Evolutionary conservation across 495 filamentous ascomycete species (phyloP).

Genomic region (Talaromyces borbonicus): DNA sequence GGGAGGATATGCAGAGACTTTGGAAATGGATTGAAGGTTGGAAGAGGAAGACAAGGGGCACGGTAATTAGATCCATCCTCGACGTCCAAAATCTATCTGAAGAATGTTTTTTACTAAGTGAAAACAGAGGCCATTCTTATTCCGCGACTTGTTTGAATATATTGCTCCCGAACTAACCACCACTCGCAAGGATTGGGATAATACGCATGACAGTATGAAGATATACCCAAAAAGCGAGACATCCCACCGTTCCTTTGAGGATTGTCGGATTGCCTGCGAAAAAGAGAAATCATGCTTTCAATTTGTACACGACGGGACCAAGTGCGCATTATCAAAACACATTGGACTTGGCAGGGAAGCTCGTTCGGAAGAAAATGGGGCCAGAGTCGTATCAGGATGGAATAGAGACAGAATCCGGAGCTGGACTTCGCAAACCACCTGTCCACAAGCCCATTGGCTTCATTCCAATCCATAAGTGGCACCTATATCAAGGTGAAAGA

Average conservation of each 20-base stretch:
- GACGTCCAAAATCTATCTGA: not conserved
- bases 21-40: slow-evolving; percentile 1
- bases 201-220: slow-evolving; percentile 3
- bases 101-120: too few species aligned
- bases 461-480: slow-evolving; percentile 7
- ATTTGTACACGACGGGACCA: slow-evolving; percentile 1
- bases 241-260: not conserved
- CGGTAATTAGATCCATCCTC: not conserved
- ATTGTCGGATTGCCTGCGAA: slow-evolving; percentile 3
- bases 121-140: slow-evolving; percentile 3
- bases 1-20: slow-evolving; percentile 3
- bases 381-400: slow-evolving; percentile 1
- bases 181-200: slow-evolving; percentile 1
- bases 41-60: not conserved
- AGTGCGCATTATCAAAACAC: slow-evolving; percentile 1
- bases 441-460: slow-evolving; percentile 1
- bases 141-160: slow-evolving; percentile 5
- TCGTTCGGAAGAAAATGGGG: not conserved
- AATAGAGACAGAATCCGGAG: not conserved
- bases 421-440: not conserved
- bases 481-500: too few species aligned
- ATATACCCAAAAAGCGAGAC: not conserved
- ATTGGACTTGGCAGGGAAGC: slow-evolving; percentile 1
- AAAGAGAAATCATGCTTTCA: not conserved
- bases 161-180: not conserved